These are phyloP conservation scores for Trichoderma pleuroti DNA, from an alignment of 2,329 filamentous ascomycete species.

Conservation along the genomic window DNA sequence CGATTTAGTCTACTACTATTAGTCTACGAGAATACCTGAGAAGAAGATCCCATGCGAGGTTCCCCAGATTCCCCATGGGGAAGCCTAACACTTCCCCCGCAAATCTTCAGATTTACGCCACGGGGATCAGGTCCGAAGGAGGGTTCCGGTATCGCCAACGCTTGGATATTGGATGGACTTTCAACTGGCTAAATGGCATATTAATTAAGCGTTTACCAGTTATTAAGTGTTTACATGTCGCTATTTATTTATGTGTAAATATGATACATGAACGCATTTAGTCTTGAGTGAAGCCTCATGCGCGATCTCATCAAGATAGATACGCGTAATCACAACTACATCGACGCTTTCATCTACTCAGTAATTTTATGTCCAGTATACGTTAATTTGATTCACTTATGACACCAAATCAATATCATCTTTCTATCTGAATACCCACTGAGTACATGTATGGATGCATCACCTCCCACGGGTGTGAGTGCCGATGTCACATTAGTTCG, in stretches of 20 bases:
- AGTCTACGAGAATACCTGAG: not conserved
- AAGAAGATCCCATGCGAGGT: not conserved
- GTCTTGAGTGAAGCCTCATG: not conserved
- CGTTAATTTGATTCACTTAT: not conserved
- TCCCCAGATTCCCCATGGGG: not conserved
- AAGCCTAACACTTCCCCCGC: not conserved
- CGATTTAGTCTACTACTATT: not conserved
- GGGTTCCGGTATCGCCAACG: not conserved
- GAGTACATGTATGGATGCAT: not conserved
- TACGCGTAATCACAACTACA: not conserved
- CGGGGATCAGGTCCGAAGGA: not conserved
- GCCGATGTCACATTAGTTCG: not conserved
- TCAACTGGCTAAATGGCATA: not conserved
- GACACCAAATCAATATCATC: not conserved
- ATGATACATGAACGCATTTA: not conserved
- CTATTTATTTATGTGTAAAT: not conserved
- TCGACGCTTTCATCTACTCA: not conserved
- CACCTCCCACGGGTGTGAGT: not conserved
- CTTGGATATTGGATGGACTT: not conserved
- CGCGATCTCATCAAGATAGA: not conserved
- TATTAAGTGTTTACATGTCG: not conserved
- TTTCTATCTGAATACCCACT: not conserved
- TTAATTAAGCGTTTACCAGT: not conserved
- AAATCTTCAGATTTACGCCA: not conserved
- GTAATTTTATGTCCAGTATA: not conserved